These are phyloP conservation scores for Elaeagnus macrophylla DNA, from an alignment of 306 rosid genomes.

Conservation along the genomic window DNA sequence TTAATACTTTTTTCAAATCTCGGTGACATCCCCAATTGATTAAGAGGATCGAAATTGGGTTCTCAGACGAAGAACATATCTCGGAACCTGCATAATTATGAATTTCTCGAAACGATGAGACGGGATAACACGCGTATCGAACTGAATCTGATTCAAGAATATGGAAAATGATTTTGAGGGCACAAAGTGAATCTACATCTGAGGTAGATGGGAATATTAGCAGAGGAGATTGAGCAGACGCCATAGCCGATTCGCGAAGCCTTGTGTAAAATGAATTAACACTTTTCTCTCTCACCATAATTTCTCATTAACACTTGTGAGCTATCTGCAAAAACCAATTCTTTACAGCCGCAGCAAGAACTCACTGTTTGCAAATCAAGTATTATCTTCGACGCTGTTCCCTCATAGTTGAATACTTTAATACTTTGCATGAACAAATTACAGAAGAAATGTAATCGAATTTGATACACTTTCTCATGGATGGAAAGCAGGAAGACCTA, in stretches of 20 bases:
- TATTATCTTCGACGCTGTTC: too few species aligned
- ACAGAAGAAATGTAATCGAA: too few species aligned
- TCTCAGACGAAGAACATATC: constrained; percentile 19
- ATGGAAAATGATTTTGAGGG: constrained; percentile 46
- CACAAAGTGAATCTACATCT: constrained; percentile 57
- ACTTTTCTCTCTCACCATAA: neutral
- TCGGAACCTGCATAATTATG: constrained; percentile 24
- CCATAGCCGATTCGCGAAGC: constrained; percentile 17
- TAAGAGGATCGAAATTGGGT: constrained; percentile 37
- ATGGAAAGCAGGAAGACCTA: too few species aligned
- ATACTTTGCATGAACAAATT: too few species aligned
- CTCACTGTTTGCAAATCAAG: too few species aligned
- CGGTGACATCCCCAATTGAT: constrained; percentile 62
- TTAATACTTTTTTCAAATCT: constrained; percentile 30
- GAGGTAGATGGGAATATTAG: constrained; percentile 65
- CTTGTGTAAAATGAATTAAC: neutral
- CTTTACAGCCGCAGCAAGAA: too few species aligned
- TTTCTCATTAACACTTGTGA: constrained; percentile 6
- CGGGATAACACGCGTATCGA: constrained; percentile 43
- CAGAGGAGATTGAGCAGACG: constrained; percentile 36
- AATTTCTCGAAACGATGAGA: constrained; percentile 57
- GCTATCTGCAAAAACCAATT: constrained; percentile 4
- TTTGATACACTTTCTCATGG: too few species aligned
- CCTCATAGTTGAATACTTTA: too few species aligned
- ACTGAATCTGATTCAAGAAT: constrained; percentile 56